Base-by-base conservation (phyloP, 2,329 filamentous ascomycete genomes). In the Pseudocercospora ulei region DNA sequence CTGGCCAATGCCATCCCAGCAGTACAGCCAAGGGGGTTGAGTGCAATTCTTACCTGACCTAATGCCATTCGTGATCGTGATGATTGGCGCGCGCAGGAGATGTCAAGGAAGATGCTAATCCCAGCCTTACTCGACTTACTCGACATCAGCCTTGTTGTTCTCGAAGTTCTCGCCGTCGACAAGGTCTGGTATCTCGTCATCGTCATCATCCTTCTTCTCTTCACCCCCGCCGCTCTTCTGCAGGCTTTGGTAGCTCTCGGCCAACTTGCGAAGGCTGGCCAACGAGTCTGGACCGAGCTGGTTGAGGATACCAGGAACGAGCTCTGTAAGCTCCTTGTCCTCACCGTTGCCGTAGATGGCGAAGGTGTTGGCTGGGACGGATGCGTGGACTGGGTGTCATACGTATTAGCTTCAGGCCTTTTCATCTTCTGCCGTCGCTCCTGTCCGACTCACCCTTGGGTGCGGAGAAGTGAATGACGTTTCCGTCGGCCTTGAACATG, bases 401-500 rank as follows among this genome's bases (percentile, higher is more conserved):
- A 18, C 13, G 8, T 28, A 17, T 39, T 30, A 36, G 23, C 35
- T 19, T 30, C 24, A 13, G 27, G 30, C 18, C n/a, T 30, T 12
- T 17, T 14, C 13, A 4, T 29, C 22, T 23, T 8, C 19, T 19
- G 16, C 12, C 23, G 6, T 12, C 2, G 13, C 12, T 18, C 8
- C 22, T 11, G 14, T 13, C 8, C 26, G 7, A 72, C 76, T 62
- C 71, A 96, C 90, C 90, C 76, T 95, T 95, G 58, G 90, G 90
- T 62, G 84, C 84, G 59, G 85, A 82, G 66, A 98, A 98, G 78
- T 98, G 90, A 63, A 98, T 96, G 67, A 98, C 90, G 68, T 98
- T 98, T 68, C 90, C 90, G 65, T 98, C 90, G 65, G 83, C 82
- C 82, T 98, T 98, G 81, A 98, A 98, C 90, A 98, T 98, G 81